Evolutionary conservation across 1,139 yeast genomes (phyloP).

Genomic region (Pichia norvegensis): DNA sequence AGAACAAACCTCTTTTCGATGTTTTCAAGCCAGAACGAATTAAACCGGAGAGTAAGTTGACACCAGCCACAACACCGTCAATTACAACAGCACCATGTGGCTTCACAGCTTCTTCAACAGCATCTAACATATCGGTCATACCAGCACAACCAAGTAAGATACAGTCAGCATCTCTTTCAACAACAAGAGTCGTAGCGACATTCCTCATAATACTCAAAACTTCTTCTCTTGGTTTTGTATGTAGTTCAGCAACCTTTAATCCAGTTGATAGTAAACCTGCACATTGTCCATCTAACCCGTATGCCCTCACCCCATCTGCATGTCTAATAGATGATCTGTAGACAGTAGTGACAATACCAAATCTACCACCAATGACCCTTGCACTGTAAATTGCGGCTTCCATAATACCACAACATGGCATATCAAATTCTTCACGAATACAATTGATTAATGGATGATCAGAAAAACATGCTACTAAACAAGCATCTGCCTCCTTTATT

Average conservation of each 20-base stretch:
- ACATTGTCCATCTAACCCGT: constrained; percentile 27
- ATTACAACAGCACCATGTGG: constrained; percentile 21
- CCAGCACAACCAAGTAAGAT: constrained; percentile 32
- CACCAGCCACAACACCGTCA: constrained; percentile 27
- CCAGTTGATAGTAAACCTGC: constrained; percentile 31
- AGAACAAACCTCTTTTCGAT: constrained; percentile 19
- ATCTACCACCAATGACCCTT: constrained; percentile 19
- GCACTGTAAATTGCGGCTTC: constrained; percentile 24
- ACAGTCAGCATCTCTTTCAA: constrained; percentile 27
- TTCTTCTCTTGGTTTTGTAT: constrained; percentile 27
- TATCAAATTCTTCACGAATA: constrained; percentile 27
- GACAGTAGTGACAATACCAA: constrained; percentile 23
- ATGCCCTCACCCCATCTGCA: constrained; percentile 24
- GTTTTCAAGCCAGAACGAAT: constrained; percentile 21
- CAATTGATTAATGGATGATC: constrained; percentile 29
- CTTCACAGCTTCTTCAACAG: constrained; percentile 26
- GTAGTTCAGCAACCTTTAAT: constrained; percentile 29
- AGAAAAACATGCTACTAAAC: constrained; percentile 28
- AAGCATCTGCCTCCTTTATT: constrained; percentile 24
- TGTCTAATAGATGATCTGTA: constrained; percentile 26
- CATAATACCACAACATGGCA: constrained; percentile 28
- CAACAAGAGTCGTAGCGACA: constrained; percentile 24
- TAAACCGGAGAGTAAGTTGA: constrained; percentile 22
- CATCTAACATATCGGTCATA: constrained; percentile 30
- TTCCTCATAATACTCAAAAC: constrained; percentile 25